Percentiles rank a stretch among this genome's conserved stretches.
phyloP scores from a whole-genome alignment of 2,329 filamentous ascomycete genomes.

The Neophaeococcomyces aloes region DNA sequence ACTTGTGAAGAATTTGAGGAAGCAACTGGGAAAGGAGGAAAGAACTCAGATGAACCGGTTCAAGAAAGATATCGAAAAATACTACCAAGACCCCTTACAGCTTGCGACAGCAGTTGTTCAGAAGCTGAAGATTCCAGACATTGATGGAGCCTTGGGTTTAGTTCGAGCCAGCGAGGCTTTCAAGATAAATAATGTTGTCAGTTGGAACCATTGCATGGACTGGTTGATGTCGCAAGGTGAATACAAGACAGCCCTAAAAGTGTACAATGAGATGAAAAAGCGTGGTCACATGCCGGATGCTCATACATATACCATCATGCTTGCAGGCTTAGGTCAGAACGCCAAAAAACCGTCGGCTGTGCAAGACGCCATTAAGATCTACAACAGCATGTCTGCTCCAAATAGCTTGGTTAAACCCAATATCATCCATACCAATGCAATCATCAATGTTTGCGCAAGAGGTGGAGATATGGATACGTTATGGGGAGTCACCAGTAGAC shows the following conservation, averaged over 20 bases:
- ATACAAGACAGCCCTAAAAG: constrained; percentile 57
- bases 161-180: constrained; percentile 44
- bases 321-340: constrained; percentile 60
- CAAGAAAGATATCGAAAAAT: constrained; percentile 12
- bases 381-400: constrained; percentile 59
- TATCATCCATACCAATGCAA: constrained; percentile 76
- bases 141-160: constrained; percentile 57
- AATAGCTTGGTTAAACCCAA: constrained; percentile 57
- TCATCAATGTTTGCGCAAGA: constrained; percentile 69
- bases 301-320: constrained; percentile 73
- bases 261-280: constrained; percentile 99
- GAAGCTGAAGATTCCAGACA: constrained; percentile 49
- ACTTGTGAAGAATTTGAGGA: not conserved
- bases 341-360: constrained; percentile 50
- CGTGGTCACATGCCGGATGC: constrained; percentile 67
- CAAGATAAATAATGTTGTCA: constrained; percentile 55
- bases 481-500: constrained; percentile 63
- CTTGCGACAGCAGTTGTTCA: constrained; percentile 58
- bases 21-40: not conserved
- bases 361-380: constrained; percentile 60
- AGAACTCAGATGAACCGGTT: constrained; percentile 10
- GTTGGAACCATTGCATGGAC: constrained; percentile 80
- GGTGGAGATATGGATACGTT: constrained; percentile 68
- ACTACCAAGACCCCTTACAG: constrained; percentile 53
- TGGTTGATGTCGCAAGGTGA: constrained; percentile 54